Conservation (phyloP, 1,139 yeast species). For the Suhomyces coccinellae region DNA sequence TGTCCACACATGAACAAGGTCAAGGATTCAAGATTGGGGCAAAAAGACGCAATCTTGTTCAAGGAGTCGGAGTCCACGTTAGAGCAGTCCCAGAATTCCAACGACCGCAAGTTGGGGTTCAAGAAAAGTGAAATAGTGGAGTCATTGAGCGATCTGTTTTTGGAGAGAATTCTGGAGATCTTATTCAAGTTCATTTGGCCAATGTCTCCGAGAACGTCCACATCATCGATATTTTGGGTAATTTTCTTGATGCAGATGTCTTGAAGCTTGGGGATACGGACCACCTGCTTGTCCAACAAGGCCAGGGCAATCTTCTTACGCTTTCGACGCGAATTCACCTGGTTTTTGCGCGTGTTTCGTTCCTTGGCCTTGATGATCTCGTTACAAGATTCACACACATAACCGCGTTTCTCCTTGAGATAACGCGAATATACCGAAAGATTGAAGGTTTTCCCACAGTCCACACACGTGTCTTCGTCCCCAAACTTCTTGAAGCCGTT, state of each 20-base stretch:
- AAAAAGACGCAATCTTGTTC: conserved; percentile 69
- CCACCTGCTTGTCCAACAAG: conserved; percentile 67
- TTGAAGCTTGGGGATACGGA: conserved; percentile 68
- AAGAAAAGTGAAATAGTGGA: conserved; percentile 72
- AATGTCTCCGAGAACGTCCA: conserved; percentile 77
- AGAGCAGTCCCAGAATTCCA: conserved; percentile 93
- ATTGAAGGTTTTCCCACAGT: conserved; percentile 56
- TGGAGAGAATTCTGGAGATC: conserved; percentile 72
- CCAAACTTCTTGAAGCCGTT: conserved; percentile 37
- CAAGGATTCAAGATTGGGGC: conserved; percentile 69
- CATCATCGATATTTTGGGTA: conserved; percentile 71
- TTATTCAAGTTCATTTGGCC: conserved; percentile 61
- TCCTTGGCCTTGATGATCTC: conserved; percentile 45
- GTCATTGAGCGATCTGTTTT: conserved; percentile 75
- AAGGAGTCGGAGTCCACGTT: conserved; percentile 66
- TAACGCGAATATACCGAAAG: conserved; percentile 67
- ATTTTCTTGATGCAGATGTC: conserved; percentile 76
- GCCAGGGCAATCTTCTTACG: conserved; percentile 84
- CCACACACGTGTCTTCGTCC: conserved; percentile 55
- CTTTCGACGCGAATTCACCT: conserved; percentile 63
- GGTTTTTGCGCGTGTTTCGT: conserved; percentile 48
- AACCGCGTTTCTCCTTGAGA: conserved; percentile 50
- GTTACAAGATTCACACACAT: conserved; percentile 68
- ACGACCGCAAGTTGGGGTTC: conserved; percentile 51
- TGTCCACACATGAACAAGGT: conserved; percentile 93